These are phyloP conservation scores for Penicillium sp. DNA, from an alignment of 2,329 filamentous ascomycete genomes.

Conservation along the genomic window DNA sequence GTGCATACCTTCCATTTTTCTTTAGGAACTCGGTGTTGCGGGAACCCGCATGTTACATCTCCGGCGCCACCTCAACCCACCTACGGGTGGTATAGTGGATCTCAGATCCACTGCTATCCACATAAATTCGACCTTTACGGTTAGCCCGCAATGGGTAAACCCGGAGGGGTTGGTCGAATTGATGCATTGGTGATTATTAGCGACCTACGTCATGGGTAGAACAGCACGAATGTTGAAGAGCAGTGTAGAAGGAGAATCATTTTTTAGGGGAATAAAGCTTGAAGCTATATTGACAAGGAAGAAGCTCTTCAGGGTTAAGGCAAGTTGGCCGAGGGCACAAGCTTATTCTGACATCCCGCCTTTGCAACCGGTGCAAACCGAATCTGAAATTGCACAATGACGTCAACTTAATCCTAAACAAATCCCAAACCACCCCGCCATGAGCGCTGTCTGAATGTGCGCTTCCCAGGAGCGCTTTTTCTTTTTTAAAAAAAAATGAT, in stretches of 20 bases:
- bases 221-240: neutral
- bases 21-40: neutral
- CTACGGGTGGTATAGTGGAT: neutral
- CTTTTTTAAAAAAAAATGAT: neutral
- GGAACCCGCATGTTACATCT: conserved; percentile 4
- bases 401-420: neutral
- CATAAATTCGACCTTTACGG: neutral
- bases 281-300: neutral
- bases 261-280: neutral
- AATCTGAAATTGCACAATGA: neutral
- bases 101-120: neutral
- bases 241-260: neutral
- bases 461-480: neutral
- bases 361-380: too few species aligned
- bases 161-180: neutral
- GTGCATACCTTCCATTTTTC: neutral
- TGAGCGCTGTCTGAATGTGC: neutral
- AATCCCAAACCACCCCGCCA: neutral
- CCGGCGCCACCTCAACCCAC: neutral
- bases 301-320: neutral
- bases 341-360: neutral
- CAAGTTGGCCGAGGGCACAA: neutral
- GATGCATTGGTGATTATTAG: neutral
- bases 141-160: conserved; percentile 4
- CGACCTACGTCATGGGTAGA: neutral